phyloP scores from a whole-genome alignment of 1,139 yeast species.

The Candida dubliniensis region DNA sequence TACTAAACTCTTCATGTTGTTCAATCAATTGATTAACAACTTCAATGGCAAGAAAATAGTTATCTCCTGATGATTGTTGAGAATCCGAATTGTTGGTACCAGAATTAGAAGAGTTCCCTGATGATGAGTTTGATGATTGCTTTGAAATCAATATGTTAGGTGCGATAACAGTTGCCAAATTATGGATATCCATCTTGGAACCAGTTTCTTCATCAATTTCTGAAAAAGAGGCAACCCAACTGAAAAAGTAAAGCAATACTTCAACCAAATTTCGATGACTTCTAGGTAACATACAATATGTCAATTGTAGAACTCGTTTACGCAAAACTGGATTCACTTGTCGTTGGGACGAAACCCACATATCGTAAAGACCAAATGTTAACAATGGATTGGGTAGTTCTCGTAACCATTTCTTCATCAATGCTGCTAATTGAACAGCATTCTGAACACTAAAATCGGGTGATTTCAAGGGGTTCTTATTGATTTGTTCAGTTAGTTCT shows the following conservation, averaged over 20 bases:
- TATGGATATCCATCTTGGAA: slow-evolving; percentile 95
- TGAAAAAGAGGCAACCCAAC: slow-evolving; percentile 96
- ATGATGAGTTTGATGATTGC: slow-evolving; percentile 25
- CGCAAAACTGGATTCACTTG: slow-evolving; percentile 48
- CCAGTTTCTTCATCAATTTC: slow-evolving; percentile 85
- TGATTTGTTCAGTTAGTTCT: slow-evolving; percentile 73
- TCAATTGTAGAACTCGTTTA: slow-evolving; percentile 62
- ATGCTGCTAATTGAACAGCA: slow-evolving; percentile 92
- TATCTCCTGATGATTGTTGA: slow-evolving; percentile 52
- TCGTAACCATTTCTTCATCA: slow-evolving; percentile 86
- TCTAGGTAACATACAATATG: slow-evolving; percentile 79
- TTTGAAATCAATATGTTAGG: slow-evolving; percentile 78
- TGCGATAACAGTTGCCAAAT: slow-evolving; percentile 91
- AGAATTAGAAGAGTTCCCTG: slow-evolving; percentile 19
- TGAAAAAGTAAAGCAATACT: slow-evolving; percentile 79
- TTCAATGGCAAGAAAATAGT: slow-evolving; percentile 86
- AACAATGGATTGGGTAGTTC: slow-evolving; percentile 91
- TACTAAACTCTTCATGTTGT: slow-evolving; percentile 75
- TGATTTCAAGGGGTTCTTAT: slow-evolving; percentile 67
- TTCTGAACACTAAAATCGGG: slow-evolving; percentile 77
- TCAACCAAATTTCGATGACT: slow-evolving; percentile 84
- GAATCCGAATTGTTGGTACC: slow-evolving; percentile 27
- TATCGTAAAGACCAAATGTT: slow-evolving; percentile 71
- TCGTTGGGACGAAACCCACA: slow-evolving; percentile 79
- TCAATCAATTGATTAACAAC: slow-evolving; percentile 85